Percentiles rank a stretch among this genome's conserved stretches.
Conservation (phyloP, 2,329 filamentous ascomycete species). For the Hypomyces rosellus region DNA sequence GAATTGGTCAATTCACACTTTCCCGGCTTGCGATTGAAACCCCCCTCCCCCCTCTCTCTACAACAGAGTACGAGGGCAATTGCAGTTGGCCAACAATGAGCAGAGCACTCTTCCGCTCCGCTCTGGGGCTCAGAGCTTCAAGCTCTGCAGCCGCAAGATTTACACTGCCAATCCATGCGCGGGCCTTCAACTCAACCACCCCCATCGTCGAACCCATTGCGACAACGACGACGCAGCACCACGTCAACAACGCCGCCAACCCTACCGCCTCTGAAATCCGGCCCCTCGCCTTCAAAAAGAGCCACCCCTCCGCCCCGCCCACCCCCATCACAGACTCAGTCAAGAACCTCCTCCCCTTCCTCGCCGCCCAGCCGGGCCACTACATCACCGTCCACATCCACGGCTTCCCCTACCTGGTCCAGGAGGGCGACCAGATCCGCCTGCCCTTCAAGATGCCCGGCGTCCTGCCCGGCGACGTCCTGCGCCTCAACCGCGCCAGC, state of each 20-base stretch:
- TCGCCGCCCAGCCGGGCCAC: conserved; percentile 66
- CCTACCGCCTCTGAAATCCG: conserved; percentile 27
- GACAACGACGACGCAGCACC: conserved; percentile 27
- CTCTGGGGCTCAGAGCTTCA: conserved; percentile 52
- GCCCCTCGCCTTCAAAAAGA: conserved; percentile 35
- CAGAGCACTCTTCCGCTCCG: conserved; percentile 56
- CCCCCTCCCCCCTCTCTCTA: conserved; percentile 16
- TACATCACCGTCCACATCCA: conserved; percentile 79
- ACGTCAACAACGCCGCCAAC: conserved; percentile 33
- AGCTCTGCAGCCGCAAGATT: conserved; percentile 15
- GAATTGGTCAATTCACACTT: not conserved
- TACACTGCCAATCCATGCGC: conserved; percentile 20
- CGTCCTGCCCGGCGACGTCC: conserved; percentile 72
- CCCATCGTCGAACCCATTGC: conserved; percentile 39
- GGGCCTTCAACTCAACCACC: conserved; percentile 40
- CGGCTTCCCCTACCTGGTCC: conserved; percentile 72
- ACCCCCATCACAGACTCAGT: conserved; percentile 49
- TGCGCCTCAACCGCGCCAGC: conserved; percentile 81
- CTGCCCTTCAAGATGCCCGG: conserved; percentile 75
- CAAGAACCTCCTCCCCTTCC: conserved; percentile 58
- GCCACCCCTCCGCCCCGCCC: conserved; percentile 29
- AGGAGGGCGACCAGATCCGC: conserved; percentile 65
- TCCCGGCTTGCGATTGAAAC: conserved; percentile 18
- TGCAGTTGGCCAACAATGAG: conserved; percentile 38
- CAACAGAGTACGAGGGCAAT: conserved; percentile 8